A percentile compares a stretch with the other conserved stretches of the same genome.
Conservation (phyloP, 441 rosid species). For the Populus hybrid region DNA sequence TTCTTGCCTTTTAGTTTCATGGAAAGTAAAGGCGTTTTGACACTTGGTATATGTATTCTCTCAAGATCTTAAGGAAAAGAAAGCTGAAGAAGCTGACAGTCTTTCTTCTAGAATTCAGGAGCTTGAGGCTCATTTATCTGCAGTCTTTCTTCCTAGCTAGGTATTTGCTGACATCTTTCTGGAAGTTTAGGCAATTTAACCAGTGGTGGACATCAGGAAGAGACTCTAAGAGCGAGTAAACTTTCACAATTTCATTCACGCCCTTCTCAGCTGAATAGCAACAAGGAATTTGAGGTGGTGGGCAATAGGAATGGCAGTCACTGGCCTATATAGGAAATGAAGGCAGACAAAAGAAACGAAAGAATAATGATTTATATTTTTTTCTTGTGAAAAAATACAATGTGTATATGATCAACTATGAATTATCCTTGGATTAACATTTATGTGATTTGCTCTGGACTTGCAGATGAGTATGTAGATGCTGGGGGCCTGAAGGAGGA, state of each 20-base stretch:
- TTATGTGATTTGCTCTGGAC: neutral
- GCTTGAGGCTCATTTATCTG: constrained; percentile 64
- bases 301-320: too few species aligned
- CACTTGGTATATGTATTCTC: constrained; percentile 21
- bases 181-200: constrained; percentile 29
- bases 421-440: neutral
- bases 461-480: constrained; percentile 39
- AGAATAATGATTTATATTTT: neutral
- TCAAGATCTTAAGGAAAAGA: constrained; percentile 55
- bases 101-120: constrained; percentile 65
- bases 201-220: constrained; percentile 30
- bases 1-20: neutral
- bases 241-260: constrained; percentile 44
- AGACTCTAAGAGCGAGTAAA: constrained; percentile 23
- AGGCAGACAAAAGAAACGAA: too few species aligned
- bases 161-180: constrained; percentile 13
- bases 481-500: constrained; percentile 44
- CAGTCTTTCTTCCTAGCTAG: constrained; percentile 19
- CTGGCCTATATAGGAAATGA: too few species aligned
- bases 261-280: too few species aligned
- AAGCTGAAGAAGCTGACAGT: constrained; percentile 63
- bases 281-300: too few species aligned
- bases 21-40: constrained; percentile 1
- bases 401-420: neutral
- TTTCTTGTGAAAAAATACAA: neutral